These are phyloP conservation scores for Cryptosporidium bovis DNA, from an alignment of 169 alveolate genomes.

Conservation along the genomic window DNA sequence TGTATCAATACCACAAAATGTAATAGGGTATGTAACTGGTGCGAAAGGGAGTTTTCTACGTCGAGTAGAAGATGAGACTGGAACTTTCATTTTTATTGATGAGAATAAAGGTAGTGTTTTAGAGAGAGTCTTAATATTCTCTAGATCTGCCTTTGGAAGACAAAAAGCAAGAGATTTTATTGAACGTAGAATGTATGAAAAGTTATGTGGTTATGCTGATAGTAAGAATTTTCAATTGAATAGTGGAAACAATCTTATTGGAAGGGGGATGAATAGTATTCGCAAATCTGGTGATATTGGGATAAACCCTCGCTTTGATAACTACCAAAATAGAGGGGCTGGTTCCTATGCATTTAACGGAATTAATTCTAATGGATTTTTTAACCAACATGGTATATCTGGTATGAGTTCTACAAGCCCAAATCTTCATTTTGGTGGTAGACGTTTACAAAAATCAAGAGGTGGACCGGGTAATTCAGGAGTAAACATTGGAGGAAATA, in stretches of 20 bases:
- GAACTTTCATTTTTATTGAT: slow-evolving; percentile 79
- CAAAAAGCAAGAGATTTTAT: slow-evolving; percentile 71
- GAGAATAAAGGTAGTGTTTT: slow-evolving; percentile 72
- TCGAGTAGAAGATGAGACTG: slow-evolving; percentile 80
- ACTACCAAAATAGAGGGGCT: no score
- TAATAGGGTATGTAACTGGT: slow-evolving; percentile 80
- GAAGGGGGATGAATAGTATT: slow-evolving; percentile 27
- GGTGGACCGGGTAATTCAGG: slow-evolving; percentile 6
- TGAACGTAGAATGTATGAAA: slow-evolving; percentile 70
- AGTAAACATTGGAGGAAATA: no score
- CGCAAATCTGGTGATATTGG: slow-evolving; percentile 31
- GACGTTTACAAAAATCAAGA: slow-evolving; percentile 20
- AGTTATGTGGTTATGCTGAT: slow-evolving; percentile 69
- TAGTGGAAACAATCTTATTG: background rate
- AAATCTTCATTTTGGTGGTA: slow-evolving; percentile 20
- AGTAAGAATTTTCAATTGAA: slow-evolving; percentile 24
- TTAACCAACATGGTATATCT: slow-evolving; percentile 16
- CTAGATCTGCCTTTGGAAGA: slow-evolving; percentile 71
- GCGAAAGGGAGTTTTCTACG: slow-evolving; percentile 78
- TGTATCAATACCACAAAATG: slow-evolving; percentile 78
- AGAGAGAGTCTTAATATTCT: slow-evolving; percentile 60
- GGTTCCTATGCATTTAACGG: background rate
- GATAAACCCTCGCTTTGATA: slow-evolving; percentile 23
- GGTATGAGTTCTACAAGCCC: slow-evolving; percentile 3
- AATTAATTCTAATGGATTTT: slow-evolving; percentile 26